Evolutionary conservation across 169 alveolate genomes (phyloP), one percentile per base, ranked within the genome.

Genomic region (Theileria orientalis): DNA sequence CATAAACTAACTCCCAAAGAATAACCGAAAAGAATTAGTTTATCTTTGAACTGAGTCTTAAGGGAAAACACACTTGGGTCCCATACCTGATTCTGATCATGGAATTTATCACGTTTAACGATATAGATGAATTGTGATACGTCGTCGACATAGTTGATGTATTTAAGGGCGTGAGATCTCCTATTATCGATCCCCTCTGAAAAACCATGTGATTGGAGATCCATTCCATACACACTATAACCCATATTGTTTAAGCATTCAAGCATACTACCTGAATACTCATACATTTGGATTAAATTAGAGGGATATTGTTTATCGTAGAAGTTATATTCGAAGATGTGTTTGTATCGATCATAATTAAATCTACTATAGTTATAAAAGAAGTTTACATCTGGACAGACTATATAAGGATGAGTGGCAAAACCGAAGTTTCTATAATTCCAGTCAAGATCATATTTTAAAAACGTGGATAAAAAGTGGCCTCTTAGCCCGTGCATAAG

Each of bases 1-100:
- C 62, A 80, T 13, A 87, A 57, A 70, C 76, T 83, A 14, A 87
- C 88, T 1, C 92, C 92, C 88, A 87, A 75, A 14, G 92, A 87
- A 13, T 76, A 49, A 0, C 92, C 92, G 59, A 72, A 60, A 8
- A 87, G 57, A 52, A 64, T 68, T 27, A 83, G 47, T 40, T 72
- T 80, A 0, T 82, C 74, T 25, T 72, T 72, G 19, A 46, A 46
- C 25, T 71, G 42, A 19, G 13, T 68, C 21, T 70, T 66, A 3
- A 3, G 8, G 37, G 19, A 46, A 27, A 77, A 67, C 32, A 46
- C 57, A 59, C 49, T 70, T 35, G 59, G 52, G 40, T 74, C 64
- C 23, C 23, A 33, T 29, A 1, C 19, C 52, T 76, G 69, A 41
- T 29, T 52, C 21, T 86, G 30, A 32, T 76, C 71, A 5, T 59